Percentiles rank a stretch among this genome's conserved stretches.
phyloP scores from a whole-genome alignment of 2,329 filamentous ascomycete genomes.

The Cytospora piceicola region DNA sequence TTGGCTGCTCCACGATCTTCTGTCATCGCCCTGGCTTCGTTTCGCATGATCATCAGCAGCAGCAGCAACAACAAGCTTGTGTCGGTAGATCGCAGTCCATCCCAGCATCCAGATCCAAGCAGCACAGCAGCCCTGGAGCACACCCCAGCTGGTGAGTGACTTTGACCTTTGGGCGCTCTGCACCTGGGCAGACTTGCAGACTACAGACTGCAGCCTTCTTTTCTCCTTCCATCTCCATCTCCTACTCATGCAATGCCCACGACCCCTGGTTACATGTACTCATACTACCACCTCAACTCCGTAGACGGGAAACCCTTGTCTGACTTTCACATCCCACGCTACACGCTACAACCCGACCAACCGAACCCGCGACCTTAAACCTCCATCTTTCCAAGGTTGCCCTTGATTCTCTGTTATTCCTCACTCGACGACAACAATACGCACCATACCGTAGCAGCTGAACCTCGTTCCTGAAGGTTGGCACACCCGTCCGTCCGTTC shows the following conservation, averaged over 20 bases:
- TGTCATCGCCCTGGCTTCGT: slow-evolving; percentile 13
- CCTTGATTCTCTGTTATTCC: not conserved
- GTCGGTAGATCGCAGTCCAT: slow-evolving; percentile 1
- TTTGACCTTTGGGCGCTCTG: too few species aligned
- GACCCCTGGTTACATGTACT: not conserved
- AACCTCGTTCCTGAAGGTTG: not conserved
- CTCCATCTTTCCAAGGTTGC: not conserved
- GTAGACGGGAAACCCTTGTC: slow-evolving; percentile 2
- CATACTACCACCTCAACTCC: too few species aligned
- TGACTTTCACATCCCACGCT: not conserved
- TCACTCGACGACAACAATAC: not conserved
- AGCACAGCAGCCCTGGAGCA: too few species aligned
- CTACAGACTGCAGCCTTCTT: slow-evolving; percentile 16
- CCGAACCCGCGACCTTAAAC: not conserved
- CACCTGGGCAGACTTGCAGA: too few species aligned
- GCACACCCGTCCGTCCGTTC: not conserved
- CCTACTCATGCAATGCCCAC: not conserved
- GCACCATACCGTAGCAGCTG: not conserved
- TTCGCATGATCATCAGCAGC: not conserved
- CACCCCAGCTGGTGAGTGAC: slow-evolving; percentile 8
- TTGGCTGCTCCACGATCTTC: slow-evolving; percentile 23
- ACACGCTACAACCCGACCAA: not conserved
- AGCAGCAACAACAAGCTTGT: not conserved
- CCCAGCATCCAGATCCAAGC: slow-evolving; percentile 4
- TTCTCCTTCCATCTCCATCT: not conserved